These are phyloP conservation scores for Azolla pinnata DNA, from an alignment of 75 land plant species.

Conservation along the genomic window DNA sequence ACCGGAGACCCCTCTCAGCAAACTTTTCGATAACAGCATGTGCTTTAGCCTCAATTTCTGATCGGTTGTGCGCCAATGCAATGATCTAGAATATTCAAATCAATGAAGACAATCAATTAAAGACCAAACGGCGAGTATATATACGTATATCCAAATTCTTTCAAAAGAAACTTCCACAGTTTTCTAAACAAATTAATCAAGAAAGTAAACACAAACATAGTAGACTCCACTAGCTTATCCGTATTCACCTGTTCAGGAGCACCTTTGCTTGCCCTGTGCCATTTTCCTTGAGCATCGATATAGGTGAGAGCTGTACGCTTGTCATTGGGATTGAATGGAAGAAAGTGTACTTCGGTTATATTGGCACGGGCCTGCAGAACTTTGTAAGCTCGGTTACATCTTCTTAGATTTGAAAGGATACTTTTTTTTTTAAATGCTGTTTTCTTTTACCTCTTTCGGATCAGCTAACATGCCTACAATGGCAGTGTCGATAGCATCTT, in stretches of 20 bases:
- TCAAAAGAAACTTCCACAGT: background rate
- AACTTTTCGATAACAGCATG: conserved; percentile 43
- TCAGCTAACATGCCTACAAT: conserved; percentile 50
- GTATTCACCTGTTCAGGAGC: conserved; percentile 69
- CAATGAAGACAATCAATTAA: too few species aligned
- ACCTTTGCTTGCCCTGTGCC: conserved; percentile 82
- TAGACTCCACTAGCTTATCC: background rate
- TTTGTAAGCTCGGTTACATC: background rate
- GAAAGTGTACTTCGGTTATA: conserved; percentile 52
- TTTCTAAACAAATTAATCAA: background rate
- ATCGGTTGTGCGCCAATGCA: conserved; percentile 19
- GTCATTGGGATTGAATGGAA: conserved; percentile 75
- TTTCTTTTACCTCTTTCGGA: conserved; percentile 45
- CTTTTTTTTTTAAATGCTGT: background rate
- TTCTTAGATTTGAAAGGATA: background rate
- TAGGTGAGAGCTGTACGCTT: conserved; percentile 85
- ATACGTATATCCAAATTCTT: background rate
- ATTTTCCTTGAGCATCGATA: conserved; percentile 50
- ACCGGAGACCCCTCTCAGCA: conserved; percentile 47
- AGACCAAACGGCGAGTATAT: background rate
- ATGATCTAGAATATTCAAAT: conserved; percentile 26
- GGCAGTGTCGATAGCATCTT: conserved; percentile 67
- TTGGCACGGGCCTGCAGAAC: conserved; percentile 52
- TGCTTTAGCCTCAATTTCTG: conserved; percentile 28
- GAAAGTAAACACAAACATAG: background rate